phyloP scores from a whole-genome alignment of 1,139 yeast species.

The Magnusiomyces fungicola region DNA sequence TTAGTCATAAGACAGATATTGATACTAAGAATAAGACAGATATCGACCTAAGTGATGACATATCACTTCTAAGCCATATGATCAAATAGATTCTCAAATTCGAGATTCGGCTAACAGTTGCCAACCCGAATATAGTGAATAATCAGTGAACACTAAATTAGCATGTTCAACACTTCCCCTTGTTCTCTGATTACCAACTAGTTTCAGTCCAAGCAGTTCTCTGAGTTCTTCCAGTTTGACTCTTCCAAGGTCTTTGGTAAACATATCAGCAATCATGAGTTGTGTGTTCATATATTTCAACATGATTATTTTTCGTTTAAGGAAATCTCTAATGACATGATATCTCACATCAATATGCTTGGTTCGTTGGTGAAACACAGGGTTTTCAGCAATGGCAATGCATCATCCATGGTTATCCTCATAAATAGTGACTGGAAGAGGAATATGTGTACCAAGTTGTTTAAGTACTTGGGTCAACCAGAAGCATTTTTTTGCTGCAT shows the following conservation, averaged over 20 bases:
- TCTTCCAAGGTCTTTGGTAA: not conserved
- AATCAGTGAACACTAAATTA: too few relatives aligned
- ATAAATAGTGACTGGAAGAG: conserved; percentile 3
- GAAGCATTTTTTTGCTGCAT: conserved; percentile 3
- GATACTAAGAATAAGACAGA: too few relatives aligned
- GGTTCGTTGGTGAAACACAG: conserved; percentile 8
- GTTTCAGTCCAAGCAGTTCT: too few relatives aligned
- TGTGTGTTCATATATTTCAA: not conserved
- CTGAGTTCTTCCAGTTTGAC: not conserved
- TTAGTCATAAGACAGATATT: too few relatives aligned
- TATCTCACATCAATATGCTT: conserved; percentile 3
- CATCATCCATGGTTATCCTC: conserved; percentile 20
- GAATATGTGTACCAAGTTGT: not conserved
- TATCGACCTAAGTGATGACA: too few relatives aligned
- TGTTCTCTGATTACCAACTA: too few relatives aligned
- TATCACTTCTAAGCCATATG: too few relatives aligned
- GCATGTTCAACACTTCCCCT: too few relatives aligned
- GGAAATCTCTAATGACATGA: not conserved
- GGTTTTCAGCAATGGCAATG: conserved; percentile 17
- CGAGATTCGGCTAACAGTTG: too few relatives aligned
- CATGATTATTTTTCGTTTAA: not conserved
- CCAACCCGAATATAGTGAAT: too few relatives aligned
- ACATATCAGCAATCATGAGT: conserved; percentile 4
- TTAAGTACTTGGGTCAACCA: conserved; percentile 2
- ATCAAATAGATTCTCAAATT: too few relatives aligned